Base-by-base conservation (phyloP, 129 eudicot genomes). In the Flaveria brownii region DNA sequence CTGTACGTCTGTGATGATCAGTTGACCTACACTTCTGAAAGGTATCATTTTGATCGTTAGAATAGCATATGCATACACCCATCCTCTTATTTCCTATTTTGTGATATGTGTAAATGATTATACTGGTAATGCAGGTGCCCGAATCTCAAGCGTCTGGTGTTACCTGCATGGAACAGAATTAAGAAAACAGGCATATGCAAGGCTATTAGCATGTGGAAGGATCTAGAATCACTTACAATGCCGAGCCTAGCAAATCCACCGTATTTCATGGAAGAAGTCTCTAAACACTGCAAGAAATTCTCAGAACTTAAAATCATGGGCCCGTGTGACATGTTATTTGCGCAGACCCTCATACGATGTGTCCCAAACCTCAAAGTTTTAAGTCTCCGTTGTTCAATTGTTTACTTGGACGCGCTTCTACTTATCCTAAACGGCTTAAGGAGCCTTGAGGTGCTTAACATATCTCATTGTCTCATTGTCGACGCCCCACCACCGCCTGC, bases 141-240 rank as follows among this genome's bases (percentile, higher is more conserved):
- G n/a, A 72, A 55, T 50, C 92, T 90, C 15, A 87, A 72, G 68
- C 86, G 96, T 36, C 82, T 90, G 16, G 92, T 90, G 11, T 85
- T 90, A 87, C 96, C 96, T 15, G 92, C 92, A 26, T 85, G 90
- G 92, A 87, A 90, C 80, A 74, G 90, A 75, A 85, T 90, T 68
- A 87, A 85, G 63, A 90, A 63, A 49, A 80, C 86, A 0, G 92
- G 90, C 18, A 90, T 90, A 77, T 85, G 92, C 36, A 83, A 62
- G 42, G 92, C 96, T 8, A 77, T 90, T 20, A 69, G 84, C 68
- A 72, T 59, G 82, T 90, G 96, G 92, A 42, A 78, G 47, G 87
- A 87, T 82, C 92, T 90, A 1, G 96, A 87, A 78, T 90, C 96
- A 0, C 78, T 90, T 10, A 88, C 92, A 22, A 84, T 90, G 96